phyloP scores from a whole-genome alignment of 1,139 yeast species.

The Hemisphaericaspora xylanilytica region DNA sequence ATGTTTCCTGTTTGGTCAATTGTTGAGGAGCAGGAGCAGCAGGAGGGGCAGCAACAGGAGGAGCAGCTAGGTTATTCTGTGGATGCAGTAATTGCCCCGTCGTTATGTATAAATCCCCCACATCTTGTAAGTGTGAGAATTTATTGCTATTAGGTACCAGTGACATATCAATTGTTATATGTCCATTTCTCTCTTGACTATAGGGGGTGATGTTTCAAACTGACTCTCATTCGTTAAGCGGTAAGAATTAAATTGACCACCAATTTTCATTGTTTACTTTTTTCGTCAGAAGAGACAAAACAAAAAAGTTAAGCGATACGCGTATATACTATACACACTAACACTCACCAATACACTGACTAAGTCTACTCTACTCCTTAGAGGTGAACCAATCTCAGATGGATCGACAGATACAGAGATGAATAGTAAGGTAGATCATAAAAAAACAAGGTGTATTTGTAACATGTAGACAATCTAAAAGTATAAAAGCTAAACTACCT shows the following conservation, averaged over 20 bases:
- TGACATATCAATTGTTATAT: slow-evolving; percentile 6
- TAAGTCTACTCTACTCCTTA: too few relatives aligned
- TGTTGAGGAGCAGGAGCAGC: too few relatives aligned
- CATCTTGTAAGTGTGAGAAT: slow-evolving; percentile 8
- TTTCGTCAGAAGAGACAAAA: not conserved
- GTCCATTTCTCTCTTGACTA: slow-evolving; percentile 1
- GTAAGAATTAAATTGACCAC: not conserved
- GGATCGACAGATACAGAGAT: too few relatives aligned
- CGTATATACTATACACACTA: too few relatives aligned
- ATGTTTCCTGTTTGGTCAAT: slow-evolving; percentile 9
- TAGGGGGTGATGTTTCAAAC: too few relatives aligned
- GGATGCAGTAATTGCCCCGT: slow-evolving; percentile 8
- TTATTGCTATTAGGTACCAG: slow-evolving; percentile 9
- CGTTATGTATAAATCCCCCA: slow-evolving; percentile 7
- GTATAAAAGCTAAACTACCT: not conserved
- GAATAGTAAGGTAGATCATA: too few relatives aligned
- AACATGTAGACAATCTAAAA: too few relatives aligned
- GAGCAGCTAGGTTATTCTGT: not conserved
- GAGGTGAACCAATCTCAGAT: too few relatives aligned
- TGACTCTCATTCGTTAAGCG: not conserved
- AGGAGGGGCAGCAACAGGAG: too few relatives aligned
- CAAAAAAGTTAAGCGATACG: not conserved
- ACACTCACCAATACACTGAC: too few relatives aligned
- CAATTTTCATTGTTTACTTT: not conserved
- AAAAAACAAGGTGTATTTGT: too few relatives aligned